Evolutionary conservation across 345 rosid species (phyloP), one percentile per base, ranked within the genome.

Genomic region (Corchorus olitorius): DNA sequence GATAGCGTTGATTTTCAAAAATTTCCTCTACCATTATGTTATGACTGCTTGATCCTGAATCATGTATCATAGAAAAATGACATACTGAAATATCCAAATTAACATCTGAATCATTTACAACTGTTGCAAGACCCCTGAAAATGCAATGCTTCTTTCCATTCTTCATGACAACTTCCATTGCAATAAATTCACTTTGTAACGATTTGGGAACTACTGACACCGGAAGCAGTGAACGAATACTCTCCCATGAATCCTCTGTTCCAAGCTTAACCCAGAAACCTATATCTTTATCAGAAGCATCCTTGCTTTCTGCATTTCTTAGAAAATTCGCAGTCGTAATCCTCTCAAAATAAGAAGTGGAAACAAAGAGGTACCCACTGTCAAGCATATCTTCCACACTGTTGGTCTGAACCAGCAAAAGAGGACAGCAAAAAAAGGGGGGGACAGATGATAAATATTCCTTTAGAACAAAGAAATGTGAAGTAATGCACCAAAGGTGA

Each of bases 71-170:
- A 77, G 88, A 77, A n/a, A 59, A 61, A 52, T 86, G 83, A 76
- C 88, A 82, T 62, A 90, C 53, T 33, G 86, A 88, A 82, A 96
- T 79, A 78, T 92, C 97, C 84, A 96, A 70, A 83, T 82, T 89
- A 82, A 91, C 78, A 82, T 93, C 94, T 61, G 94, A 88, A 83
- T 93, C 99, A 88, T 96, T 96, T 72, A 87, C 81, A 72, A 90
- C 92, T 4, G 94, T 85, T 19, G 91, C 97, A 80, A 96, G 92
- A 76, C 97, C 83, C 88, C 99, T 91, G 79, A 96, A 92, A 85
- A 89, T 82, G 71, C 85, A 97, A 76, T 93, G 97, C 84, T 93
- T 96, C 93, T 90, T 92, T 76, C 99, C 97, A 87, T 92, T 88
- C 88, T 89, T 92, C 91, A 93, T 83, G 65, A 85, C 79, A 80